Conservation (phyloP, 345 rosid species). For the Rhodamnia argentea region DNA sequence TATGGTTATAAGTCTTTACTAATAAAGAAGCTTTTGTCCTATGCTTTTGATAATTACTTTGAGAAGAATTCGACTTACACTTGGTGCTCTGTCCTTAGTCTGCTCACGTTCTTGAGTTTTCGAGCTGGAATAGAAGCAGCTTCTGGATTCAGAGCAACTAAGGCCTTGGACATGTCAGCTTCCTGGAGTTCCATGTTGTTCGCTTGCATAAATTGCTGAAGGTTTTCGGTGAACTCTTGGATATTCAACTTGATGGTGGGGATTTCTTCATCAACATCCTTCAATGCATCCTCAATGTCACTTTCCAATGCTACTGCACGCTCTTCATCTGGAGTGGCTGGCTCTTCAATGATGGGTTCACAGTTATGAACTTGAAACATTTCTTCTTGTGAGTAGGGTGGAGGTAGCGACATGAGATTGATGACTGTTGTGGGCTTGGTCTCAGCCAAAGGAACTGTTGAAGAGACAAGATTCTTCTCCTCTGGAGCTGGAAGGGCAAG, state of each 20-base stretch:
- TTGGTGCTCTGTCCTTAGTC: slow-evolving; percentile 87
- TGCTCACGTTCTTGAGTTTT: slow-evolving; percentile 68
- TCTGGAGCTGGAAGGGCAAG: slow-evolving; percentile 83
- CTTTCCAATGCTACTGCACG: slow-evolving; percentile 27
- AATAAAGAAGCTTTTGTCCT: not conserved
- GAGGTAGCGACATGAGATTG: slow-evolving; percentile 33
- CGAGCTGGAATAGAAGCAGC: slow-evolving; percentile 60
- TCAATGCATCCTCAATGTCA: slow-evolving; percentile 57
- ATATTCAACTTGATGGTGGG: slow-evolving; percentile 66
- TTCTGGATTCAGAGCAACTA: slow-evolving; percentile 66
- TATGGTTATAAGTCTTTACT: not conserved
- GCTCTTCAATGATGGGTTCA: slow-evolving; percentile 79
- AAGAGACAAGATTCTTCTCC: slow-evolving; percentile 43
- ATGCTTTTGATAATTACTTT: not conserved
- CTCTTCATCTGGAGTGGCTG: slow-evolving; percentile 66
- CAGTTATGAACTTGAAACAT: not conserved
- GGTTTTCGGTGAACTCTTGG: slow-evolving; percentile 43
- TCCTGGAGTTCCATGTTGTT: slow-evolving; percentile 63
- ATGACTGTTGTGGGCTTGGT: slow-evolving; percentile 23
- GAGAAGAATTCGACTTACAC: slow-evolving; percentile 56
- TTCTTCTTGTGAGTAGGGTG: slow-evolving; percentile 3
- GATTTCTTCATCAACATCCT: slow-evolving; percentile 72
- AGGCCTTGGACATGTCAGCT: slow-evolving; percentile 68
- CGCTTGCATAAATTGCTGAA: slow-evolving; percentile 46
- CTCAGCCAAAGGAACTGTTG: slow-evolving; percentile 19